phyloP scores from a whole-genome alignment of 106 monocot species.

The Dendrobium nobile region DNA sequence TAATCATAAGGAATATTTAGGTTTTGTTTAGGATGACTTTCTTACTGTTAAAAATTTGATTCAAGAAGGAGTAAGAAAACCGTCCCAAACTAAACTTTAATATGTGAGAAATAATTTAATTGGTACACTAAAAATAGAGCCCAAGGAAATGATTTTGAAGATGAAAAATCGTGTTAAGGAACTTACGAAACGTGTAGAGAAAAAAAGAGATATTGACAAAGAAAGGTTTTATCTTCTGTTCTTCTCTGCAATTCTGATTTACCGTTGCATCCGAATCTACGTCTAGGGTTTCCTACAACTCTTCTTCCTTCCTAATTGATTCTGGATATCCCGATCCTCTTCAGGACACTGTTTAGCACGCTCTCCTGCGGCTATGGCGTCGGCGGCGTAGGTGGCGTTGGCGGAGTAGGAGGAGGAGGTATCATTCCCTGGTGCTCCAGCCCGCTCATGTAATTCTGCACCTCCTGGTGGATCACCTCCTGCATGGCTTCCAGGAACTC shows the following conservation, averaged over 20 bases:
- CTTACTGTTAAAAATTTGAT: too few relatives aligned
- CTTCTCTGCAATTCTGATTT: background rate
- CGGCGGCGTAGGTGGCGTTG: background rate
- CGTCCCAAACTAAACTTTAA: too few relatives aligned
- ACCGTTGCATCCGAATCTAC: background rate
- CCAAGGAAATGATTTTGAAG: too few relatives aligned
- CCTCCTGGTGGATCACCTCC: conserved; percentile 32
- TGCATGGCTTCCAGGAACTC: conserved; percentile 33
- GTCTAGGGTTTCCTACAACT: background rate
- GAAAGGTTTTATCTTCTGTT: background rate
- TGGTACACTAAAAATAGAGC: too few relatives aligned
- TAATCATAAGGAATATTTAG: too few relatives aligned
- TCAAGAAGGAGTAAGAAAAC: too few relatives aligned
- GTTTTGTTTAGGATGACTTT: too few relatives aligned
- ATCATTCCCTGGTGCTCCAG: conserved; percentile 12
- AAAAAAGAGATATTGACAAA: background rate
- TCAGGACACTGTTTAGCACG: conserved; percentile 8
- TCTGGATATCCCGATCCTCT: conserved; percentile 23
- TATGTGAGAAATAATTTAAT: too few relatives aligned
- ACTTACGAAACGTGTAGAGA: background rate
- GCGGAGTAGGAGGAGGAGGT: background rate
- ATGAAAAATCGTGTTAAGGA: too few relatives aligned
- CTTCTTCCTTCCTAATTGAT: conserved; percentile 13
- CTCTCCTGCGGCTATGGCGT: background rate
- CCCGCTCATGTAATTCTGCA: conserved; percentile 24